Base-by-base conservation (phyloP, 2,329 filamentous ascomycete species). In the Cercospora zeae-maydis region DNA sequence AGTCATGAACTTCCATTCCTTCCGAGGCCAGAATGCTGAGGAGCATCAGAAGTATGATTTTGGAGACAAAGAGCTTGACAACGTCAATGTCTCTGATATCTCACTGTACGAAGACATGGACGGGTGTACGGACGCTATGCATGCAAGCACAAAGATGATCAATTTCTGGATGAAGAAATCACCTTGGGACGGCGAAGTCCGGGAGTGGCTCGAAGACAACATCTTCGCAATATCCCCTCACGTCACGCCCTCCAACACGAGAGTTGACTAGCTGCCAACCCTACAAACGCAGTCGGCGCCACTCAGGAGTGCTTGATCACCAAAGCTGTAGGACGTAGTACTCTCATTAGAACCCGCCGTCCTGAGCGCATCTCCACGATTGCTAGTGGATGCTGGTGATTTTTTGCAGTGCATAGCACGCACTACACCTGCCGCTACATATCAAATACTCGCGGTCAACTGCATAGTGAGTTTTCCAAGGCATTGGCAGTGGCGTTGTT, bases 41-140 rank as follows among this genome's bases (percentile, higher is more conserved):
- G 33, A 58, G 55, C 60, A 62, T 21, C 57, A 58, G 47, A 53
- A 62, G 33, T 62, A 53, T 47, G 60, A 62, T 31, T 59, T 58
- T 14, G 55, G 55, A 6, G 34, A 52, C n/a, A 34, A 39, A 33
- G 34, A 53, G 11, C 31, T 58, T 10, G 55, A 59, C n/a, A 51
- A 58, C 11, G 54, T 52, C 16, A 47, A 62, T 24, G 57, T 49
- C 27, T 58, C 60, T 14, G 55, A 62, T n/a, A 34, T 54, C 5
- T 21, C 36, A 47, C 13, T 49, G 10, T 59, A 51, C 34, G 16
- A 58, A 30, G 60, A 55, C 24, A 58, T 62, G 54, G 60, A 62
- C 45, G 60, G 60, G 5, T 62, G 60, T 21, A 33, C 30, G 13
- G 60, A 62, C 33, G 60, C 54, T n/a, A 36, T 62, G 24, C 39